Evolutionary conservation across 2,329 filamentous ascomycete species (phyloP), one percentile per base, ranked within the genome.

Genomic region (Lachnellula occidentalis): DNA sequence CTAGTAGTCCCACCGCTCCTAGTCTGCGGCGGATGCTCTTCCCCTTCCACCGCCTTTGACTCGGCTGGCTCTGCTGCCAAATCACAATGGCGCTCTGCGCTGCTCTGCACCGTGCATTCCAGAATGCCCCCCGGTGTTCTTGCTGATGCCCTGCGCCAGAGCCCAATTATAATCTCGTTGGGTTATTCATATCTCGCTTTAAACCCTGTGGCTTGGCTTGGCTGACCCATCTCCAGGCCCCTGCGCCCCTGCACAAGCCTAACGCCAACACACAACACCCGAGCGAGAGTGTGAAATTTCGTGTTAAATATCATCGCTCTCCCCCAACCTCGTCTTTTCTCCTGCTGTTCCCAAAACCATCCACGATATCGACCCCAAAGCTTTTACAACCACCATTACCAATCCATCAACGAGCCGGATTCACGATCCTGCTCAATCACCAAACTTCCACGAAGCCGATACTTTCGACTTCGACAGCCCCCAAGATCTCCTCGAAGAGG

Each of bases 391-490:
- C 47, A 56, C 59, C 58, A 51, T 61, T 62, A 62, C 59, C 48
- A 64, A 63, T 53, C 52, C 42, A 43, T 46, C 22, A 50, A 41
- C 51, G 57, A 60, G 54, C 61, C 58, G 58, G 62, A 54, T 50
- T 51, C 48, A 42, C 48, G 54, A 46, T 65, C 65, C 58, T 62
- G 64, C 58, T 64, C 59, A 39, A 39, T 66, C 65, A 63, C 50
- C 58, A 58, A 58, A 62, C 49, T 47, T 55, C 59, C 56, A 50
- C 58, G 62, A 63, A 63, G 61, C 59, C 61, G 62, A 62, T 51
- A 36, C 11, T 22, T 50, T 64, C 64, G 64, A 63, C 64, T 61
- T 64, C 63, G 59, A 63, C 24, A 45, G 45, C 31, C 24, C 41
- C 22, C 46, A 27, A 48, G 54, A 56, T 54, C 57, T 65, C 64